These are phyloP conservation scores for Austroboletus novae-zelandiae DNA, from an alignment of 1,284 basidiomycete genomes.

Conservation along the genomic window DNA sequence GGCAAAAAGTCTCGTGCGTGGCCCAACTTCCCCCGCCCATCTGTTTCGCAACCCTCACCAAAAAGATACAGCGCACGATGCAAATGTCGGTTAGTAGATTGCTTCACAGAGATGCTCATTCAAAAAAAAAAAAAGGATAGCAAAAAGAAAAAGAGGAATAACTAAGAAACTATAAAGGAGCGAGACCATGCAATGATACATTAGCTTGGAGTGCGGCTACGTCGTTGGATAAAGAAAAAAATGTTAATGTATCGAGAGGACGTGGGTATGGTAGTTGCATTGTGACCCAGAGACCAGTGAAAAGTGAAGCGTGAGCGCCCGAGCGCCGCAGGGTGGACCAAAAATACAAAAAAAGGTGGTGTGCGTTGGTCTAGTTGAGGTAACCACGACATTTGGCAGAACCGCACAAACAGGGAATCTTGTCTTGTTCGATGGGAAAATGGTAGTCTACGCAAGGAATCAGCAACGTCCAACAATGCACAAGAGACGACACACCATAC, in stretches of 20 bases:
- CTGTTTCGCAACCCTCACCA: too few relatives aligned
- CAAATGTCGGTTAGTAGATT: background rate
- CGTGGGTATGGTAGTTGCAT: background rate
- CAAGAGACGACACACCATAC: slow-evolving; percentile 57
- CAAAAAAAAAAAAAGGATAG: background rate
- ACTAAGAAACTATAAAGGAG: background rate
- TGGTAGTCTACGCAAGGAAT: slow-evolving; percentile 68
- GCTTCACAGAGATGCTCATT: background rate
- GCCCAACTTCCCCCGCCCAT: too few relatives aligned
- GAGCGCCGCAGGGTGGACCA: too few relatives aligned
- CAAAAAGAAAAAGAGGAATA: background rate
- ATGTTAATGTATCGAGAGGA: background rate
- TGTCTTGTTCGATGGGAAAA: slow-evolving; percentile 91
- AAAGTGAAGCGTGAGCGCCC: too few relatives aligned
- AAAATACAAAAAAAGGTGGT: too few relatives aligned
- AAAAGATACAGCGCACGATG: background rate
- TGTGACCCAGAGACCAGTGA: background rate
- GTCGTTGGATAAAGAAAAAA: too few relatives aligned
- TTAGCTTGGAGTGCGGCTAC: background rate
- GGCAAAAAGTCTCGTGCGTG: too few relatives aligned
- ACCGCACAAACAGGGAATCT: slow-evolving; percentile 87
- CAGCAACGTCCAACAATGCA: too few relatives aligned
- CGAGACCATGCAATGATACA: background rate
- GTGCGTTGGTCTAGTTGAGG: slow-evolving; percentile 60
- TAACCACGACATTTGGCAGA: slow-evolving; percentile 85